phyloP scores from a whole-genome alignment of 192 early-diverging fungal genomes.

The Gamsiella multidivaricata region DNA sequence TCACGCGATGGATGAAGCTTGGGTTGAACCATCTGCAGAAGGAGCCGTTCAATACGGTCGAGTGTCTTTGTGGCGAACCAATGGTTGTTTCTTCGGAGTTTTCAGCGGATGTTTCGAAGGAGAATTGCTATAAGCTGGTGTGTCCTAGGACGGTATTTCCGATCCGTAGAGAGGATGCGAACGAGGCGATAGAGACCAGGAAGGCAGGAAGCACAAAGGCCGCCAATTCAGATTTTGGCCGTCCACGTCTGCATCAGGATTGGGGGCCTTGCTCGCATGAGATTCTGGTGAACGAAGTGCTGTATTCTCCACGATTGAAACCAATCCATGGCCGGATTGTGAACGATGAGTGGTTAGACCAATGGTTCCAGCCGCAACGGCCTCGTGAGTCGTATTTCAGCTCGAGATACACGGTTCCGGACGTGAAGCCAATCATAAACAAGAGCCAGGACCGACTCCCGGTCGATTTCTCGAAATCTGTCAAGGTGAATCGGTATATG shows the following conservation, averaged over 20 bases:
- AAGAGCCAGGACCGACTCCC: background rate
- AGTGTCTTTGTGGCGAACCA: conserved; percentile 22
- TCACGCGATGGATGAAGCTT: conserved; percentile 32
- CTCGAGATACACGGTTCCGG: background rate
- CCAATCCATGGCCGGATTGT: conserved; percentile 2
- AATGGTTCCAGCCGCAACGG: background rate
- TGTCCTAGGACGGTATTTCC: conserved; percentile 3
- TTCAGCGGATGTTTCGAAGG: background rate
- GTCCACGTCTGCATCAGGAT: too few species aligned
- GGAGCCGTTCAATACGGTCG: conserved; percentile 21
- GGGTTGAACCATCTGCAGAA: conserved; percentile 12
- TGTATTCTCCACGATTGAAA: background rate
- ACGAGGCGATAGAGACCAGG: background rate
- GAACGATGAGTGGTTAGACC: conserved; percentile 25
- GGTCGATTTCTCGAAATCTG: conserved; percentile 4
- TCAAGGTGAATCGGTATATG: too few species aligned
- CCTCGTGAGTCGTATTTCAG: background rate
- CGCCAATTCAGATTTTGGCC: too few species aligned
- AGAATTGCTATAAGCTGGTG: conserved; percentile 4
- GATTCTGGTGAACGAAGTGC: conserved; percentile 1
- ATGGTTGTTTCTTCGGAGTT: conserved; percentile 24
- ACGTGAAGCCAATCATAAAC: background rate
- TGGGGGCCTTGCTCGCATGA: conserved; percentile 9
- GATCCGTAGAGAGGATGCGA: background rate
- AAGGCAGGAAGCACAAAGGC: background rate